Evolutionary conservation across 345 rosid species (phyloP).

Genomic region (Bruguiera sexangula): DNA sequence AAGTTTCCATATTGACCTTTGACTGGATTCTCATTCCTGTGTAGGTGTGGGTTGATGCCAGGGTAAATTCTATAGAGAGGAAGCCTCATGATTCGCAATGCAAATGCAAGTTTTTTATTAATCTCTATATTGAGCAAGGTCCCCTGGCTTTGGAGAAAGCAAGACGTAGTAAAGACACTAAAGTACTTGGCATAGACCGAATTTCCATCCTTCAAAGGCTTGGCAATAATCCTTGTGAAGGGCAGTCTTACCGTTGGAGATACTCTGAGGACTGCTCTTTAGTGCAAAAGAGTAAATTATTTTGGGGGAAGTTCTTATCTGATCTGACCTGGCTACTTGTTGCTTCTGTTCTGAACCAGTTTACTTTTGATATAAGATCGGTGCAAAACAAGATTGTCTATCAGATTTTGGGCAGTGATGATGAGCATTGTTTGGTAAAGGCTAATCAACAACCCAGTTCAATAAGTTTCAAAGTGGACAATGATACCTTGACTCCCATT

Average conservation of each 20-base stretch:
- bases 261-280: constrained; percentile 55
- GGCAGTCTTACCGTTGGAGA: constrained; percentile 59
- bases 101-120: constrained; percentile 59
- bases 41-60: constrained; percentile 81
- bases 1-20: neutral
- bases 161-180: constrained; percentile 44
- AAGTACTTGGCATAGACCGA: constrained; percentile 43
- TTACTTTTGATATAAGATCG: constrained; percentile 50
- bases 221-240: constrained; percentile 37
- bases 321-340: constrained; percentile 71
- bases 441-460: constrained; percentile 26
- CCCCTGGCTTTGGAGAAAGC: constrained; percentile 57
- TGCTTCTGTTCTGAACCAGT: constrained; percentile 52
- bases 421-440: constrained; percentile 23
- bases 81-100: constrained; percentile 63
- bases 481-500: constrained; percentile 38
- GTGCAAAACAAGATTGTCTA: constrained; percentile 59
- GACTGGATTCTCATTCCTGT: constrained; percentile 18
- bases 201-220: constrained; percentile 69
- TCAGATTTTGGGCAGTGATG: constrained; percentile 38
- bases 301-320: constrained; percentile 54
- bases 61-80: constrained; percentile 69
- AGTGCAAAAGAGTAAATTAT: constrained; percentile 49
- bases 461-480: constrained; percentile 50
- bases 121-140: constrained; percentile 48